Percentiles rank a stretch among this genome's conserved stretches.
These are phyloP conservation scores for Leishmania turanica DNA, from an alignment of 208 protist species.

Conservation along the genomic window DNA sequence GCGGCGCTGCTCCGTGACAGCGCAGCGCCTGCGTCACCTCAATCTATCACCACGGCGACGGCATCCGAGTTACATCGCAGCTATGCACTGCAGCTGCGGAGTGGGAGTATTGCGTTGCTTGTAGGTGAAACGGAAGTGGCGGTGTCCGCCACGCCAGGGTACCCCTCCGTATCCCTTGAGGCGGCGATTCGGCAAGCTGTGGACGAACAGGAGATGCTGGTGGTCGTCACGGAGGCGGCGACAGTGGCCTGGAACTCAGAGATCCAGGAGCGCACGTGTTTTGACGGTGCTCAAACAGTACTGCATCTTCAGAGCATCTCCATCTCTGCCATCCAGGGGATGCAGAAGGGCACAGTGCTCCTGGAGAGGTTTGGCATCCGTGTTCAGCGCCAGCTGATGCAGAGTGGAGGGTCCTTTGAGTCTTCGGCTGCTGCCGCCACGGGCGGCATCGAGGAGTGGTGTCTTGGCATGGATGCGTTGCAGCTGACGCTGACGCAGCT, in stretches of 20 bases:
- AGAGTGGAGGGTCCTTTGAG: background rate
- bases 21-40: background rate
- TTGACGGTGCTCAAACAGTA: conserved; percentile 8
- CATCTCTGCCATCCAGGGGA: conserved; percentile 17
- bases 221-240: conserved; percentile 14
- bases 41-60: background rate
- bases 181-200: conserved; percentile 9
- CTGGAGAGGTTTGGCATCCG: conserved; percentile 16
- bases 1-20: background rate
- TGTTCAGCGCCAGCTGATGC: conserved; percentile 9
- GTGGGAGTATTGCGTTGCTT: conserved; percentile 18
- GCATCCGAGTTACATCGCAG: background rate
- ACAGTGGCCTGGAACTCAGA: conserved; percentile 23
- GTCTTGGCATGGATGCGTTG: conserved; percentile 19
- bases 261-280: background rate
- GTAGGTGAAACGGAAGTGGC: conserved; percentile 10
- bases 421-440: background rate
- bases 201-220: conserved; percentile 7
- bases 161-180: background rate
- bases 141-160: background rate
- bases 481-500: conserved; percentile 30
- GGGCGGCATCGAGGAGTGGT: conserved; percentile 24
- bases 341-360: conserved; percentile 9
- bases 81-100: conserved; percentile 7
- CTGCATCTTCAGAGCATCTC: conserved; percentile 24